phyloP scores from a whole-genome alignment of 2,329 filamentous ascomycete species.

The Coleophoma cylindrospora region DNA sequence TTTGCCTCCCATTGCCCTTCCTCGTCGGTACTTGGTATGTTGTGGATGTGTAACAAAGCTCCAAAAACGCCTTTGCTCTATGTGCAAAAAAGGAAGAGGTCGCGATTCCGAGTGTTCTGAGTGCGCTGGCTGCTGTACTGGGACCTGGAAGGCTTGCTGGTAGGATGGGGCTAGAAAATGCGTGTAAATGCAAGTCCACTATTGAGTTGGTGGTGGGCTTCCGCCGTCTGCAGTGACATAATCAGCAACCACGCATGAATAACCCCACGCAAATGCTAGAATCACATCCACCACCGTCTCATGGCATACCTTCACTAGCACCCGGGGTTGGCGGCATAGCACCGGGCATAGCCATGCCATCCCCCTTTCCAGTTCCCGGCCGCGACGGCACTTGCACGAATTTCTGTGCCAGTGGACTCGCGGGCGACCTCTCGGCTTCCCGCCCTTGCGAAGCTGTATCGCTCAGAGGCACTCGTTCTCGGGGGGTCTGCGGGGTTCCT shows the following conservation, averaged over 20 bases:
- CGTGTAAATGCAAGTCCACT: background rate
- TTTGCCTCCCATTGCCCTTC: too few species aligned
- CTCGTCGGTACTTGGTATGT: too few species aligned
- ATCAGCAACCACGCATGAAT: slow-evolving; percentile 11
- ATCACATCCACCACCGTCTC: too few species aligned
- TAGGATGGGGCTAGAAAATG: background rate
- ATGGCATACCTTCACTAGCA: slow-evolving; percentile 26
- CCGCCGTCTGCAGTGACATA: slow-evolving; percentile 18
- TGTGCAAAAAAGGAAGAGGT: background rate
- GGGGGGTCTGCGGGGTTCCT: slow-evolving; percentile 12
- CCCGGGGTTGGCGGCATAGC: slow-evolving; percentile 26
- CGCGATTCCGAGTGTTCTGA: background rate
- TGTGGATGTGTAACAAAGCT: background rate
- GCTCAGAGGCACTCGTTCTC: slow-evolving; percentile 11
- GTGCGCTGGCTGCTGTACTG: background rate
- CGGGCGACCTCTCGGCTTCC: slow-evolving; percentile 5
- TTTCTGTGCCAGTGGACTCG: slow-evolving; percentile 12
- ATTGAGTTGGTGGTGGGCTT: background rate
- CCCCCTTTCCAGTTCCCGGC: slow-evolving; percentile 5
- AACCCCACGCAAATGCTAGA: background rate
- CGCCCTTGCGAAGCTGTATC: slow-evolving; percentile 13
- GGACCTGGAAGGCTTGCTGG: background rate
- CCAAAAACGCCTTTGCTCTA: background rate
- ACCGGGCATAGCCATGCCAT: slow-evolving; percentile 17
- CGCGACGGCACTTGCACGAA: slow-evolving; percentile 7